Base-by-base conservation (phyloP, 169 alveolate genomes). In the Eimeria falciformis region DNA sequence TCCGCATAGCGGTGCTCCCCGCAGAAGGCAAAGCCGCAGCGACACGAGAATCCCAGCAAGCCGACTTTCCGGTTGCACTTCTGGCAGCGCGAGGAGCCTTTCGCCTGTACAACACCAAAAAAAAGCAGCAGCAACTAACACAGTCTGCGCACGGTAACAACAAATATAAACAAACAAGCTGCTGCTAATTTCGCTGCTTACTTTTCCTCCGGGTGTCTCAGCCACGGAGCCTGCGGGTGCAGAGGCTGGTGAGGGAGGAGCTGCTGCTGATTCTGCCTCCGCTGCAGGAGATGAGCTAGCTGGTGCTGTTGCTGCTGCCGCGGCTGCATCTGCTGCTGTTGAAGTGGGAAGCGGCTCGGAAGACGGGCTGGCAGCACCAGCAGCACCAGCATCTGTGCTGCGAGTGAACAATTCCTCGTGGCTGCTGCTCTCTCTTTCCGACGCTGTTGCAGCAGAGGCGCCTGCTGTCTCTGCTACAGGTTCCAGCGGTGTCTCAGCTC, bases 1-100 rank as follows among this genome's bases (percentile, higher is more conserved):
- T 98, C 99, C 2, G 99, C 98, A 87, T 97, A 96, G 47, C 99
- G 95, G 93, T 98, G 99, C 82, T 95, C 96, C 40, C 99, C 95
- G 88, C 99, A 98, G 91, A 97, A 98, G 53, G 93, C 90, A 82
- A 93, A 95, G 66, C 96, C 96, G 95, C 99, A 98, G 79, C 99
- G 96, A 94, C 99, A 98, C 69, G 84, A 91, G 89, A 98, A 96
- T 0, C 99, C 99, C 84, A 97, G 85, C 43, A 98, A 94, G 33
- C 99, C 99, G 33, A 98, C 96, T 92, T 95, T 95, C 89, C 93
- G 96, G 91, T 96, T 96, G 95, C 99, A 98, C 50, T 92, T 86
- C 90, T 94, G 95, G 87, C 99, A 98, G 62, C 98, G 95, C 29
- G 92, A 94, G 29, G 97, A 90, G n/a, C n/a, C n/a, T 45, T 77